A percentile compares a stretch with the other conserved stretches of the same genome.
These are phyloP conservation scores for Monosporascus sp. DNA, from an alignment of 2,329 filamentous ascomycete genomes.

Conservation along the genomic window DNA sequence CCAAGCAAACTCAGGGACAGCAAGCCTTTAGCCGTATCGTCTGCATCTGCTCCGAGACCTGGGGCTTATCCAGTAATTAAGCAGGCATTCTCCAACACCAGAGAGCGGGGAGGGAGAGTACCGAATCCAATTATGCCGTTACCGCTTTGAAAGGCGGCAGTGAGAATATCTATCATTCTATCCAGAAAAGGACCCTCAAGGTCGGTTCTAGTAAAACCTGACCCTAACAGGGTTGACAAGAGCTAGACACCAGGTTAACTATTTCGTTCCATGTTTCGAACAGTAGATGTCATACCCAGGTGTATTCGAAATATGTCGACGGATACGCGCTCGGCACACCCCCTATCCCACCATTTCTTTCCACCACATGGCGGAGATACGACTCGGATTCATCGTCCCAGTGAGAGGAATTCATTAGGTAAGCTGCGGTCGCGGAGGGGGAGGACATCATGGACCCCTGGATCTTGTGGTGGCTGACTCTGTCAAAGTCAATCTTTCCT, in stretches of 20 bases:
- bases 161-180: conserved; percentile 12
- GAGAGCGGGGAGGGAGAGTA: conserved; percentile 11
- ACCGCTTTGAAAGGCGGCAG: conserved; percentile 10
- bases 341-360: conserved; percentile 8
- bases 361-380: conserved; percentile 15
- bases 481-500: conserved; percentile 31
- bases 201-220: background rate
- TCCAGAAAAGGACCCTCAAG: background rate
- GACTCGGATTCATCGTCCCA: conserved; percentile 16
- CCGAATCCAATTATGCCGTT: conserved; percentile 18
- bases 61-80: background rate
- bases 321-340: conserved; percentile 18
- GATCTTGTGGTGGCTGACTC: conserved; percentile 26
- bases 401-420: conserved; percentile 14
- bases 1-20: conserved; percentile 11
- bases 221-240: background rate
- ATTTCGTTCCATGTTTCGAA: too few relatives aligned
- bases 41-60: conserved; percentile 16
- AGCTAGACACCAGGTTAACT: too few relatives aligned
- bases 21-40: conserved; percentile 22
- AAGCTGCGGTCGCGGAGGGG: conserved; percentile 35
- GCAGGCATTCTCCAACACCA: background rate
- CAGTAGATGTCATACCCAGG: conserved; percentile 5
- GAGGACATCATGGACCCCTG: conserved; percentile 32
- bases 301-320: conserved; percentile 15